Evolutionary conservation across 2,329 filamentous ascomycete genomes (phyloP), one percentile per base, ranked within the genome.

Genomic region (Exophiala calicioides): DNA sequence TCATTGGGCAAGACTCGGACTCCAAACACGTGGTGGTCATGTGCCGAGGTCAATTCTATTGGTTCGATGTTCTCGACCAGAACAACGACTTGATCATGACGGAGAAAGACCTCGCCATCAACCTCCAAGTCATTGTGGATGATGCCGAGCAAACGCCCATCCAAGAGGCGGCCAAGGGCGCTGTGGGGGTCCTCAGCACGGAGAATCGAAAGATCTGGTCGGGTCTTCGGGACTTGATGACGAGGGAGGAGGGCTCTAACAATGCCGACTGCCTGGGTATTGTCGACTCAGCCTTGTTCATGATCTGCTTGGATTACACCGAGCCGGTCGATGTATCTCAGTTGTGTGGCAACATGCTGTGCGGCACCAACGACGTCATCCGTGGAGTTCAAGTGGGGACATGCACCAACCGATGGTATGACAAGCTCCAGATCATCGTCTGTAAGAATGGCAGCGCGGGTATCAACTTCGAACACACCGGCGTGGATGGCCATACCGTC

Each of bases 401-500:
- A 2, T 98, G 93, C 70, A 96, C 91, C 10, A 98, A 98, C 68
- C 79, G 93, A 52, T 98, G 93, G 93, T 98, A 98, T 63, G 93
- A 98, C 71, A 98, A 98, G 73, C 77, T 98, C 36, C 93, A 98
- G 65, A 96, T 98, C 53, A 97, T 98, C 44, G 93, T 98, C 39
- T 97, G 93, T 77, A 95, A 95, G 72, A 98, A 97, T 68, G 93
- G 93, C 47, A 95, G 89, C 63, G 93, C 93, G 0, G 93, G 93
- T 4, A 97, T 98, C 80, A 98, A 98, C 71, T 97, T 98, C 61
- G 93, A 98, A 67, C 93, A 98, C 63, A 98, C 93, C 0, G 93
- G 93, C 57, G 91, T 98, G 4, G 93, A 98, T 62, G 93, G 93
- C 1, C 93, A 98, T 65, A 98, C 93, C 0, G 93, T 98, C 16